phyloP scores from a whole-genome alignment of 176 grass and related monocot species.

The Juncus inflexus region DNA sequence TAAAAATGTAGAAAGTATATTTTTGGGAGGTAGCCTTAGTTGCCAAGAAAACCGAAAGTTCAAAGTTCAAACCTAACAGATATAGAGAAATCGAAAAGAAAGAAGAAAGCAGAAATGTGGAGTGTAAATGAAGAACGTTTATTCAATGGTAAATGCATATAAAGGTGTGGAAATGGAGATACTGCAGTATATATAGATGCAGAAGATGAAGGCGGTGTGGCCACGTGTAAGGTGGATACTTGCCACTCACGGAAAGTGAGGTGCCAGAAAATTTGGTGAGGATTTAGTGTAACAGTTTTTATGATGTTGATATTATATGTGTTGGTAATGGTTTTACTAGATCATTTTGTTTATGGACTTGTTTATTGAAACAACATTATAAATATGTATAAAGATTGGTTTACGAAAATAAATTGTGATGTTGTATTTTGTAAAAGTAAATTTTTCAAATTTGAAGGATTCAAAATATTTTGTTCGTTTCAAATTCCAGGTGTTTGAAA shows the following conservation, averaged over 20 bases:
- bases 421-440: no score
- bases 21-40: not conserved
- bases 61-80: not conserved
- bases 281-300: not conserved
- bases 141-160: not conserved
- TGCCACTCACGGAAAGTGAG: conserved; percentile 16
- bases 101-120: conserved; percentile 6
- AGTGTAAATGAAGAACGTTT: conserved; percentile 10
- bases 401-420: no score
- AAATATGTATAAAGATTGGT: no score
- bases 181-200: conserved; percentile 12
- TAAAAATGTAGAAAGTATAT: conserved; percentile 22
- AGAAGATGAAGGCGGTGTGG: not conserved
- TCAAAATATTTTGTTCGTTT: no score
- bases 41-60: conserved; percentile 27
- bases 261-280: not conserved
- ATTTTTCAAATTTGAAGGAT: no score
- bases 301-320: not conserved
- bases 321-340: not conserved
- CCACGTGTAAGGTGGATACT: conserved; percentile 21
- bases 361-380: no score
- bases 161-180: not conserved
- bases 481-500: no score
- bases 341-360: no score
- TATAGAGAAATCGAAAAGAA: conserved; percentile 17